Percentiles rank a stretch among this genome's conserved stretches.
Evolutionary conservation across 208 protist species (phyloP).

Genomic region (Angomonas desouzai): DNA sequence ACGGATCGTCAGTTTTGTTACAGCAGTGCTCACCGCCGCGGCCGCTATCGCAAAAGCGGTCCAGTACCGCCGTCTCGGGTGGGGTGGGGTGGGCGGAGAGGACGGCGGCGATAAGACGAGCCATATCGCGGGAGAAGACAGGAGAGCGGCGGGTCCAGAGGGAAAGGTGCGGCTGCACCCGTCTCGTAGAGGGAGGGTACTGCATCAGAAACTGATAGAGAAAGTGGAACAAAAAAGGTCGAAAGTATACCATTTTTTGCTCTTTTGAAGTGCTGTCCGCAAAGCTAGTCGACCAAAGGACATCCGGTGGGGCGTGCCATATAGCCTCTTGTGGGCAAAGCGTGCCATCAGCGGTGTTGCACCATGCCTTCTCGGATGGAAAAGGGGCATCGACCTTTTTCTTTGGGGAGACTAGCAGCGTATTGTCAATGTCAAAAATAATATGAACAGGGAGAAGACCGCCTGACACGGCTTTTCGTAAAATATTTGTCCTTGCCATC

Average conservation of each 20-base stretch:
- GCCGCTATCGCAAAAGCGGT: background rate
- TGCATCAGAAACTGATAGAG: conserved; percentile 19
- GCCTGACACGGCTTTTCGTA: background rate
- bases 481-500: background rate
- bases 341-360: background rate
- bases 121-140: conserved; percentile 34
- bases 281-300: background rate
- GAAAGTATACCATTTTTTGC: conserved; percentile 20
- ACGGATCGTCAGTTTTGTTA: conserved; percentile 4
- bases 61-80: background rate
- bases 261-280: background rate
- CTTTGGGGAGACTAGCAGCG: conserved; percentile 18
- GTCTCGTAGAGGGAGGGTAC: conserved; percentile 23
- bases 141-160: conserved; percentile 42
- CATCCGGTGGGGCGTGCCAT: background rate
- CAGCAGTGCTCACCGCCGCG: conserved; percentile 15
- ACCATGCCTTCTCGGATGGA: background rate
- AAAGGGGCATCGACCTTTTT: background rate
- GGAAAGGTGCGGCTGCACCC: conserved; percentile 20
- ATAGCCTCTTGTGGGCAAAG: background rate
- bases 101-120: conserved; percentile 9
- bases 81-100: conserved; percentile 17
- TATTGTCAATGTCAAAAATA: conserved; percentile 58
- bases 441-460: conserved; percentile 30
- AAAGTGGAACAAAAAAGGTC: conserved; percentile 35